Evolutionary conservation across 1,284 basidiomycete genomes (phyloP), one percentile per base, ranked within the genome.

Genomic region (Waitea zeae): DNA sequence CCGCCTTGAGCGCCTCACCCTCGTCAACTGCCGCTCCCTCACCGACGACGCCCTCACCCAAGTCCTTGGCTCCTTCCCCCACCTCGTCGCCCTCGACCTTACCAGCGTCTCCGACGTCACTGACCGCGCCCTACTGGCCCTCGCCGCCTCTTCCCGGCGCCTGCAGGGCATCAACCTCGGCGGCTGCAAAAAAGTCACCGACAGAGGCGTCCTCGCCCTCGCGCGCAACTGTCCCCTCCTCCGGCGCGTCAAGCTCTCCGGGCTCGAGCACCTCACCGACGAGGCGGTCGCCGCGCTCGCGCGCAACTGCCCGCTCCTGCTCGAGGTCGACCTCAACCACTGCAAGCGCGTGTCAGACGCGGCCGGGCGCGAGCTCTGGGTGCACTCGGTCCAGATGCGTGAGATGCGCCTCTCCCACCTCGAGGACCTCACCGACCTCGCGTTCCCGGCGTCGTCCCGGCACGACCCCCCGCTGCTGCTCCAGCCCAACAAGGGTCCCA

Each of bases 121-220:
- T 24, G 78, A 90, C 52, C 54, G 58, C 17, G 76, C 87, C 36
- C 61, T 92, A 39, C 56, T 70, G 28, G 69, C 70, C 19, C 65
- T 93, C 17, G 86, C 86, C 12, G 50, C 57, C 35, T 66, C 70
- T 20, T 84, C 86, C 34, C 70, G 61, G 41, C 74, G 76, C 39
- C 56, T 97, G 12, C 95, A 97, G 51, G 95, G 93, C 26, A 76
- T 97, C 52, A 98, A 97, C 52, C 60, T 98, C 30, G 73, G 74
- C 17, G 80, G 79, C 5, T 98, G 95, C 61, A 76, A 68, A 44
- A 64, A 67, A 39, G 68, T 98, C 27, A 80, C 86, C 7, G 83
- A 93, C 47, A 54, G 62, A 17, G 87, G 84, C 4, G 58, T 99
- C 20, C 53, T 75, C 34, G 74, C 78, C 1, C 64, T 98, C 17